Conservation (phyloP, 2,329 filamentous ascomycete species). For the Fonsecaea pugnacius region DNA sequence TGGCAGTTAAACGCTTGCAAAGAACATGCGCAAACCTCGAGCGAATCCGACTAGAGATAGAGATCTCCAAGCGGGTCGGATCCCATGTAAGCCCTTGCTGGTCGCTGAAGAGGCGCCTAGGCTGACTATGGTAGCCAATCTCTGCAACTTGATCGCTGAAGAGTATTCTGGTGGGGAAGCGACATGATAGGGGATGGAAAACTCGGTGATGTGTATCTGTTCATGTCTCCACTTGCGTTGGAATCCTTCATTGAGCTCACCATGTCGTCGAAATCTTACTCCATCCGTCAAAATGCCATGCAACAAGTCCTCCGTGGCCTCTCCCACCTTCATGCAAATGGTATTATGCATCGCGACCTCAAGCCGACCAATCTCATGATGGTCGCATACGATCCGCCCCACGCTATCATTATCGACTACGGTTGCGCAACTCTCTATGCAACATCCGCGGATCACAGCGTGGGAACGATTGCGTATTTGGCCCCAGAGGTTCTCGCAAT, state of each 20-base stretch:
- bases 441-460: not conserved
- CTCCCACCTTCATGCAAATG: slow-evolving; percentile 79
- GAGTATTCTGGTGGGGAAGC: slow-evolving; percentile 1
- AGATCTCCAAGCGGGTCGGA: no score
- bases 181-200: not conserved
- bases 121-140: not conserved
- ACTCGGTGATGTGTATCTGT: slow-evolving; percentile 6
- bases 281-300: slow-evolving; percentile 62
- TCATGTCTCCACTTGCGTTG: not conserved
- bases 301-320: slow-evolving; percentile 88
- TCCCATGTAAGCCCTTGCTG: no score
- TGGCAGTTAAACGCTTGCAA: no score
- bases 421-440: slow-evolving; percentile 77
- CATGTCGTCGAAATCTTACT: not conserved
- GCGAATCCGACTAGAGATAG: no score
- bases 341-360: slow-evolving; percentile 85
- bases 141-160: not conserved
- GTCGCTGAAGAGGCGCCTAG: no score
- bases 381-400: slow-evolving; percentile 83
- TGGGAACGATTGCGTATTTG: slow-evolving; percentile 86
- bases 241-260: not conserved
- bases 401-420: slow-evolving; percentile 84
- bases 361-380: slow-evolving; percentile 92
- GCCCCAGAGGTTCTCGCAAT: slow-evolving; percentile 67
- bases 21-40: no score